These are phyloP conservation scores for Meyerozyma guilliermondii DNA, from an alignment of 1,139 yeast genomes.

Conservation along the genomic window DNA sequence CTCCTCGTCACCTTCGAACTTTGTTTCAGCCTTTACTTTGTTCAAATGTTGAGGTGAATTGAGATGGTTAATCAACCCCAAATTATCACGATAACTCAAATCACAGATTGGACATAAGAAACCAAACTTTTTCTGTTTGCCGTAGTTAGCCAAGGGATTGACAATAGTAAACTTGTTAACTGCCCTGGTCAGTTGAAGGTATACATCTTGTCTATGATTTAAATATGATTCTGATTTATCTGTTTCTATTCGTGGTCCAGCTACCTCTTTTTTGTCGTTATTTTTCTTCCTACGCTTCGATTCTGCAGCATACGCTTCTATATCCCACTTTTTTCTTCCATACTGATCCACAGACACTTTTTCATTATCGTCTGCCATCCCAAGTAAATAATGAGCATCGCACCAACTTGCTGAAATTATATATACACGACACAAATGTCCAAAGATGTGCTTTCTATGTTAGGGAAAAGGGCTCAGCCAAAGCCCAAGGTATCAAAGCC, in stretches of 20 bases:
- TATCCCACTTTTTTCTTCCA: conserved; percentile 70
- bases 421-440: not conserved
- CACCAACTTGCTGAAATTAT: not conserved
- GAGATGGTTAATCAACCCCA: conserved; percentile 78
- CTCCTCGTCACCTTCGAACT: conserved; percentile 27
- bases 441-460: not conserved
- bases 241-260: conserved; percentile 3
- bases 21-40: conserved; percentile 18
- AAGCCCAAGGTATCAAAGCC: conserved; percentile 7
- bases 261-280: conserved; percentile 2
- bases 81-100: conserved; percentile 72
- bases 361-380: not conserved
- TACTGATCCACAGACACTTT: conserved; percentile 36
- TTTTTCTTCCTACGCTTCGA: conserved; percentile 29
- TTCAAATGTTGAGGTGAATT: conserved; percentile 60
- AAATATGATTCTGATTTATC: conserved; percentile 22
- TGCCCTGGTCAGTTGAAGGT: conserved; percentile 28
- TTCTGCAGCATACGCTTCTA: conserved; percentile 53
- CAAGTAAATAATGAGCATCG: not conserved
- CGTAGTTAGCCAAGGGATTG: conserved; percentile 19
- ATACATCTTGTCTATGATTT: conserved; percentile 26
- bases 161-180: conserved; percentile 34
- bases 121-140: conserved; percentile 63
- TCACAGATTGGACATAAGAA: conserved; percentile 80
- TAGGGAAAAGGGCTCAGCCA: not conserved